Conservation (phyloP, 176 grass and related monocot genomes). For the Chrysopogon serrulatus region DNA sequence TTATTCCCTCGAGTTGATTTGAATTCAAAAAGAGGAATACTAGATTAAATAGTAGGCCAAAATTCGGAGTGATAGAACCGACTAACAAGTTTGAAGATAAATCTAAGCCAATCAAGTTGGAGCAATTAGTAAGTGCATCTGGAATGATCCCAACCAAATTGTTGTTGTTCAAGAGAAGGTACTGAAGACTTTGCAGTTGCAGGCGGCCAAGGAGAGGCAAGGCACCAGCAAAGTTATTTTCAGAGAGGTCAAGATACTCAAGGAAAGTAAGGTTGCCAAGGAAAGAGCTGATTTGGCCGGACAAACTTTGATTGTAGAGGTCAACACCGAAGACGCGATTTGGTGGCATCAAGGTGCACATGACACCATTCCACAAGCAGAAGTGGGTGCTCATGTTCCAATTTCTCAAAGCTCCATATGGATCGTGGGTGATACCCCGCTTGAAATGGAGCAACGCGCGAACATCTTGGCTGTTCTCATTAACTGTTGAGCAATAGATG, state of each 20-base stretch:
- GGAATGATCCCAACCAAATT: neutral
- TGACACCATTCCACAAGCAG: neutral
- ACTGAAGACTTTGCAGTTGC: neutral
- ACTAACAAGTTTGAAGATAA: neutral
- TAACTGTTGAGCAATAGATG: neutral
- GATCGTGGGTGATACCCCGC: neutral
- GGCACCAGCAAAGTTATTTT: neutral
- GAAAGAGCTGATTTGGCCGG: neutral
- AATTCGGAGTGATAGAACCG: neutral
- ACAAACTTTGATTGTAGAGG: neutral
- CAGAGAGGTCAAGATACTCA: neutral
- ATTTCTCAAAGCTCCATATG: neutral
- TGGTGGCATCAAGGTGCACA: neutral
- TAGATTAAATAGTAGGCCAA: constrained; percentile 13
- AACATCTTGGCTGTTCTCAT: neutral
- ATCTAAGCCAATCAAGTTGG: neutral
- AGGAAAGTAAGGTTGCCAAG: neutral
- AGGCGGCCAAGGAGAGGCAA: neutral
- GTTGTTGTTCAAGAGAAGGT: neutral
- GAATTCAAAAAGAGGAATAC: neutral
- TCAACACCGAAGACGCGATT: fast-evolving
- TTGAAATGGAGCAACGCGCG: neutral
- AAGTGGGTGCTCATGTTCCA: neutral
- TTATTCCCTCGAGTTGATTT: neutral
- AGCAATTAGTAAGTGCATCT: neutral